phyloP scores from a whole-genome alignment of 1,284 basidiomycete genomes.

The Mycena citricolor region DNA sequence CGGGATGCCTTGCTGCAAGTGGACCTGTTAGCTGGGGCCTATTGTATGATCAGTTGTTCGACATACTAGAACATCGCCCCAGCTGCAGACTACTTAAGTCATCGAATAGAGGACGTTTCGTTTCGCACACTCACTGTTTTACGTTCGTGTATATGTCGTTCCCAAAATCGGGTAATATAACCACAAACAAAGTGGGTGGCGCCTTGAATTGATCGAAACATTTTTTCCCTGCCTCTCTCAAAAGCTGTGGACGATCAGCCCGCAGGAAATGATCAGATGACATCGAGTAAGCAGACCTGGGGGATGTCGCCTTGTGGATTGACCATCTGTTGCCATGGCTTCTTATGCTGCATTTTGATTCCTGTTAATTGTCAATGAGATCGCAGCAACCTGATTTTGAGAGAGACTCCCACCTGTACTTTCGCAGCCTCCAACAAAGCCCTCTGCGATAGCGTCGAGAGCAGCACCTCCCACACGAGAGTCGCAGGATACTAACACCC shows the following conservation, averaged over 20 bases:
- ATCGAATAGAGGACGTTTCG: background rate
- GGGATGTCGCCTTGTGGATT: slow-evolving; percentile 19
- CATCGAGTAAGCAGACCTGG: slow-evolving; percentile 1
- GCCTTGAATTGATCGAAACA: slow-evolving; percentile 13
- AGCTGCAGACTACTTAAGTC: slow-evolving; percentile 8
- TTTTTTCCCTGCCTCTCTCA: slow-evolving; percentile 14
- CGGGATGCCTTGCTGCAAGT: slow-evolving; percentile 38
- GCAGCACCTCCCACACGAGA: slow-evolving; percentile 4
- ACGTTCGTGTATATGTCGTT: slow-evolving; percentile 48
- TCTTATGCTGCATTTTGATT: too few relatives aligned
- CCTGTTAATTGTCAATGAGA: too few relatives aligned
- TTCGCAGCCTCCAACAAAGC: slow-evolving; percentile 8
- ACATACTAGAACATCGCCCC: slow-evolving; percentile 20
- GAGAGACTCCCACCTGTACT: slow-evolving; percentile 5
- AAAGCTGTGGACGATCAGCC: slow-evolving; percentile 10
- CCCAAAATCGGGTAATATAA: slow-evolving; percentile 44
- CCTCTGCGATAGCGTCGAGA: background rate
- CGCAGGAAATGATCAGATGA: background rate
- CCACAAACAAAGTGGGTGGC: slow-evolving; percentile 22
- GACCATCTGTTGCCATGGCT: too few relatives aligned
- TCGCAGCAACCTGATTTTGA: too few relatives aligned
- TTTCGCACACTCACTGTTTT: slow-evolving; percentile 42
- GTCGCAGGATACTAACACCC: slow-evolving; percentile 18
- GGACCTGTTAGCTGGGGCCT: background rate
- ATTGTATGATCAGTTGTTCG: background rate